Evolutionary conservation across 768 basidiomycete genomes (phyloP).

Genomic region (Rickenella mellea): DNA sequence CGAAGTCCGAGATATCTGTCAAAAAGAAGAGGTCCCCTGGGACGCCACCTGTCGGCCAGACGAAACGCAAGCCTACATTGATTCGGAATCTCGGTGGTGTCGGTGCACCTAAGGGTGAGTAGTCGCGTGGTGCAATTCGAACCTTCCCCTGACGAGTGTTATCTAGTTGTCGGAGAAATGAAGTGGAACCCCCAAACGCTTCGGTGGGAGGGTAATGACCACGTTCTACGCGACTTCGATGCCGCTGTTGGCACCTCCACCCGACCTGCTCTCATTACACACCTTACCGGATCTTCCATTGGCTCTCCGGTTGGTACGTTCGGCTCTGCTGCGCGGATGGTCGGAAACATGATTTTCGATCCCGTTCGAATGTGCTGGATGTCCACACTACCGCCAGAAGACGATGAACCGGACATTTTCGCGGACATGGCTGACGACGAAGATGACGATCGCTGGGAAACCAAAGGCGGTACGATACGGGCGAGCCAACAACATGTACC

Average conservation of each 20-base stretch:
- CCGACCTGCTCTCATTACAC: slow-evolving; percentile 92
- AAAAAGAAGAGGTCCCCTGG: slow-evolving; percentile 45
- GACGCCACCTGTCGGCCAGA: slow-evolving; percentile 34
- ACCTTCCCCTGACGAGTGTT: slow-evolving; percentile 5
- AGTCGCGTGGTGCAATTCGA: neutral
- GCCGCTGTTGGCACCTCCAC: slow-evolving; percentile 68
- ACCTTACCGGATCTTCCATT: slow-evolving; percentile 80
- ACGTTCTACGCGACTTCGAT: slow-evolving; percentile 85
- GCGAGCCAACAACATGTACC: slow-evolving; percentile 32
- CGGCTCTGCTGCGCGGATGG: slow-evolving; percentile 73
- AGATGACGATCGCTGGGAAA: slow-evolving; percentile 61
- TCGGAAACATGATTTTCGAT: slow-evolving; percentile 98
- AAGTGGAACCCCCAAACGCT: slow-evolving; percentile 87
- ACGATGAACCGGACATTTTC: slow-evolving; percentile 95
- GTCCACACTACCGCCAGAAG: slow-evolving; percentile 73
- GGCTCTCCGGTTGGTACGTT: slow-evolving; percentile 71
- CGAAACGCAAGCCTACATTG: slow-evolving; percentile 72
- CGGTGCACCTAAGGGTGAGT: slow-evolving; percentile 63
- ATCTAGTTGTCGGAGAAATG: slow-evolving; percentile 90
- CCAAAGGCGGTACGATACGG: slow-evolving; percentile 73
- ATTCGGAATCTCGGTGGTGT: slow-evolving; percentile 75
- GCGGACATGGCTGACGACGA: slow-evolving; percentile 89
- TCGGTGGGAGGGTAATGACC: slow-evolving; percentile 98
- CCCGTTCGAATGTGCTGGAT: slow-evolving; percentile 94
- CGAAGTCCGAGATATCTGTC: slow-evolving; percentile 23